These are phyloP conservation scores for Sarocladiaceae sp. DNA, from an alignment of 2,329 filamentous ascomycete genomes.

Conservation along the genomic window DNA sequence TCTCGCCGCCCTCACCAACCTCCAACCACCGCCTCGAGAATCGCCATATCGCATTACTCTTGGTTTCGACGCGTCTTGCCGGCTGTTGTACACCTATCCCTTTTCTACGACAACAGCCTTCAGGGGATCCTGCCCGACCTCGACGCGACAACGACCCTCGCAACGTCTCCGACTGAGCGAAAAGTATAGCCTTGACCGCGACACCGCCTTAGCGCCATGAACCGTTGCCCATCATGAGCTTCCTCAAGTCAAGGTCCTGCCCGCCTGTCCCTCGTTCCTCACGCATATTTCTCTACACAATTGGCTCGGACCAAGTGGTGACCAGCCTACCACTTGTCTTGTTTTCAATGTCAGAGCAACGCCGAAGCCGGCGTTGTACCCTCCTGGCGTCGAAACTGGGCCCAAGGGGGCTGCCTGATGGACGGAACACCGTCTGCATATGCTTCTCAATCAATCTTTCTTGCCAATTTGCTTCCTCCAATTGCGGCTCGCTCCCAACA, in stretches of 20 bases:
- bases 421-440: background rate
- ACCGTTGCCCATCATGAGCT: conserved; percentile 31
- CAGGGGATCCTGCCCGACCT: background rate
- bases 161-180: background rate
- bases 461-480: too few species aligned
- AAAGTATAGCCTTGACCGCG: background rate
- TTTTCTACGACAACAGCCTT: background rate
- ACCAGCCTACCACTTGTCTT: background rate
- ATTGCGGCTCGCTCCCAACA: background rate
- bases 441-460: too few species aligned
- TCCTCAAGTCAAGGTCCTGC: conserved; percentile 36
- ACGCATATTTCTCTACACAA: background rate
- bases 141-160: background rate
- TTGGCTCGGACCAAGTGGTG: background rate
- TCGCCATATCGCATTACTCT: background rate
- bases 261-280: background rate
- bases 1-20: conserved; percentile 4
- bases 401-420: too few species aligned
- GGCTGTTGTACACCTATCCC: background rate
- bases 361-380: background rate
- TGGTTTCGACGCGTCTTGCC: conserved; percentile 1
- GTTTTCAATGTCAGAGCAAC: background rate
- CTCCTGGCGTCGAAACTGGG: background rate
- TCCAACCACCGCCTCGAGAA: conserved; percentile 3
- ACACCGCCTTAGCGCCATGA: conserved; percentile 24